Base-by-base conservation (phyloP, 176 grass and related monocot genomes). In the Cocos nucifera region DNA sequence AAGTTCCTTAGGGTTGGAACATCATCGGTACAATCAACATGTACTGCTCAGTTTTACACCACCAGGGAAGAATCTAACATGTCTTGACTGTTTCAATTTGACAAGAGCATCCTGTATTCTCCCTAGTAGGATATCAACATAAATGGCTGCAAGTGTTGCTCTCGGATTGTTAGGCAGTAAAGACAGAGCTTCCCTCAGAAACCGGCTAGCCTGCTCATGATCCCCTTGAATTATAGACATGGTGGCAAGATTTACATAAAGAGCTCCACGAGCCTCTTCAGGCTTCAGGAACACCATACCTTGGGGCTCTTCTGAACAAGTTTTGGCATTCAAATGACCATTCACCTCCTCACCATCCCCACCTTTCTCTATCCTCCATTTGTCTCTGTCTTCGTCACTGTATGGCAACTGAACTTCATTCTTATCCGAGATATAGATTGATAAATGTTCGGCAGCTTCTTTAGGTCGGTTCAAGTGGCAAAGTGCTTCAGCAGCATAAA, bases 401-500 rank as follows among this genome's bases (percentile, higher is more conserved):
- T 80, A 89, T 12, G 90, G 90, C 30, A 89, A 71, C 35, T 81
- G 72, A 2, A 95, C 52, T 23, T 69, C 70, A 54, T 86, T 86
- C 54, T 57, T 71, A 69, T 80, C 86, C 71, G 57, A 76, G 20
- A 95, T 25, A 75, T 89, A 95, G 69, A 84, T 55, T 19, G 80
- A 86, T 54, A 95, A 72, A 32, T 86, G 74, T 35, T 84, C 86
- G 24, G 74, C 65, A 58, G 90, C 90, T 64, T 89, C 90, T 60
- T 83, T 76, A 25, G 74, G 64, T 69, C 71, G 75, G 65, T 89
- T 85, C 59, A 95, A 74, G 15, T 67, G 49, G 50, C 86, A 89
- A 7, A 95, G 77, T 70, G 90, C 85, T 83, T 95, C 90, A 56
- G 86, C 83, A 48, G 90, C 82, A 54, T 86, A 95, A 12, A 95